These are phyloP conservation scores for Amanita pseudoporphyria DNA, from an alignment of 768 basidiomycete species.

Conservation along the genomic window DNA sequence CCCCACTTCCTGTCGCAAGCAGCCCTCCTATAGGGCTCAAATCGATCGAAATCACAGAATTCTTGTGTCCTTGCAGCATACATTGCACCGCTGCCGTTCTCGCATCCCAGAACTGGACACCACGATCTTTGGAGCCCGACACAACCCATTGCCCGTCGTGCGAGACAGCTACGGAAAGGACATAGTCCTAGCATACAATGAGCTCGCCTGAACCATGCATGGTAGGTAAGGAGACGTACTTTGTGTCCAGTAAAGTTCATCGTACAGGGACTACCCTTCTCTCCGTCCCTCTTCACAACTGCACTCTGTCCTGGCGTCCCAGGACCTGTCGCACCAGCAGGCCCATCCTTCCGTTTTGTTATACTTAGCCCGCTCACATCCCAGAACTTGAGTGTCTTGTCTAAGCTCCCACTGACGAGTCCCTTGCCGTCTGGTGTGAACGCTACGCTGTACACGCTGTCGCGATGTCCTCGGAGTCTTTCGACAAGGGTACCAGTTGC, in stretches of 20 bases:
- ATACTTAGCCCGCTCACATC: too few relatives aligned
- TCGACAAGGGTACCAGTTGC: constrained; percentile 58
- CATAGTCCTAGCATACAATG: constrained; percentile 54
- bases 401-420: too few relatives aligned
- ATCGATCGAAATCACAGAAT: constrained; percentile 45
- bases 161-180: constrained; percentile 60
- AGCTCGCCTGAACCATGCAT: not conserved
- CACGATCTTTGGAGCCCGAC: constrained; percentile 89
- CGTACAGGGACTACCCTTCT: constrained; percentile 24
- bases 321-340: constrained; percentile 6
- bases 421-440: too few relatives aligned
- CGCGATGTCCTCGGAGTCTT: constrained; percentile 66
- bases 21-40: constrained; percentile 35
- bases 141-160: constrained; percentile 94
- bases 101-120: constrained; percentile 94
- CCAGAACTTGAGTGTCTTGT: too few relatives aligned
- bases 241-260: constrained; percentile 88
- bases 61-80: constrained; percentile 76
- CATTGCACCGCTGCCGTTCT: constrained; percentile 82
- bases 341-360: constrained; percentile 8
- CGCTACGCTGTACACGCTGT: too few relatives aligned
- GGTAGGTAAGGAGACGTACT: constrained; percentile 32
- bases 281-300: constrained; percentile 43
- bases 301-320: constrained; percentile 4
- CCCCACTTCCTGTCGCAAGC: constrained; percentile 45